Base-by-base conservation (phyloP, 2,329 filamentous ascomycete species). In the Bretziella fagacearum region DNA sequence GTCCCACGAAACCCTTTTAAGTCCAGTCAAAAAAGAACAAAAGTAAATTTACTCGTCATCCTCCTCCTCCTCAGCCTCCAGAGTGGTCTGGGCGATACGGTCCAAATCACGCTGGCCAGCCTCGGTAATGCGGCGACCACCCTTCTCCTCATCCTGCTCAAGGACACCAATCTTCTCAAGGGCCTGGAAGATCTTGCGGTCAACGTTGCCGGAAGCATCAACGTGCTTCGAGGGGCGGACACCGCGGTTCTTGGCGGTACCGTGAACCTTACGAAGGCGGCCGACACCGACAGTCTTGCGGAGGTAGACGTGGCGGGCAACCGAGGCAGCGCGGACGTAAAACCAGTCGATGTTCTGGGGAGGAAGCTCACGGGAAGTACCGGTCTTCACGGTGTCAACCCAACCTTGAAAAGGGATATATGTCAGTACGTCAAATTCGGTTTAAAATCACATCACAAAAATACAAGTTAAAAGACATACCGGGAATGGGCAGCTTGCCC, bases 381-480 rank as follows among this genome's bases (percentile, higher is more conserved):
- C 89, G 59, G 89, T 95, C 83, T 98, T 98, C 73, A 96, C 91
- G 63, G 89, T 95, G 67, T 98, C 91, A 68, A 95, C 89, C 89
- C 89, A 96, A 74, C 85, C 86, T 93, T 52, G 2, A 44, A 40
- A n/a, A 32, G 2, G 15, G 17, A 30, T 18, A 10, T 20, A 32
- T 29, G 10, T 6, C 2, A 23, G 18, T 48, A 15, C 43, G 22
- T 46, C 44, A 44, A 46, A 37, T 40, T n/a, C 40, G 48, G 58
- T n/a, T n/a, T 52, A 57, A 52, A 51, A 25, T 6, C 17, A 11
- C 3, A 6, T 32, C 3, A 43, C 3, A 27, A 15, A 13, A 11
- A 4, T 3, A 3, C 15, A 1, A 39, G 22, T 6, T 3, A 13
- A 41, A 20, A 42, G 26, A 72, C 79, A 64, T 77, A 87, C 83